Evolutionary conservation across 345 rosid species (phyloP), one percentile per base, ranked within the genome.

Genomic region (Acer yangbiense): DNA sequence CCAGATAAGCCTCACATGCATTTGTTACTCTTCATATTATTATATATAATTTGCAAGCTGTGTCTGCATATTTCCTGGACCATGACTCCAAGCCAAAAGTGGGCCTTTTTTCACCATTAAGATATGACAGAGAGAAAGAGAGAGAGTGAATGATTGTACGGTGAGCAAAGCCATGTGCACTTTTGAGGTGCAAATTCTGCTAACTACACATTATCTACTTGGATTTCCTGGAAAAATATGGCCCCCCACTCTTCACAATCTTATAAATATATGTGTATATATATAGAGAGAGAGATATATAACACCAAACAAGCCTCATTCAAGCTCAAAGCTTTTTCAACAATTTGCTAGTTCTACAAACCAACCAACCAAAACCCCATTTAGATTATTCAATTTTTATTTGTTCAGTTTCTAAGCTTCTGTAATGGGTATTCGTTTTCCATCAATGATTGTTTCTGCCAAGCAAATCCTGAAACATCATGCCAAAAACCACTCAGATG

Each of bases 101-200:
- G 46, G 69, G 69, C 13, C 13, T 9, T 17, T 61, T 39, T 66
- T n/a, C 13, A 18, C 69, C 20, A 32, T 39, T 16, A 32, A 39
- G n/a, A 65, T n/a, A 61, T 20, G 20, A 66, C n/a, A 35, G 18
- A 32, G 10, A 17, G 4, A 27, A 32, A 32, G 6, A 32, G 32
- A 29, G 32, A 29, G 3, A 29, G 32, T 29, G 32, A 0, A 32
- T 32, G 35, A 13, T 25, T 64, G 50, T 32, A 43, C 69, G n/a
- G 43, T 32, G 44, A 65, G 69, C 69, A 35, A 65, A 65, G 6
- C 69, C 69, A 66, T 66, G 69, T 66, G 69, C 44, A 17, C 69
- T 66, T 35, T 35, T 20, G 48, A 64, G 67, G 16, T 64, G 43
- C 67, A 18, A 64, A 64, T 64, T 64, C 17, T 64, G 41, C 67